Conservation (phyloP, 306 rosid species). For the Quillaja saponaria region DNA sequence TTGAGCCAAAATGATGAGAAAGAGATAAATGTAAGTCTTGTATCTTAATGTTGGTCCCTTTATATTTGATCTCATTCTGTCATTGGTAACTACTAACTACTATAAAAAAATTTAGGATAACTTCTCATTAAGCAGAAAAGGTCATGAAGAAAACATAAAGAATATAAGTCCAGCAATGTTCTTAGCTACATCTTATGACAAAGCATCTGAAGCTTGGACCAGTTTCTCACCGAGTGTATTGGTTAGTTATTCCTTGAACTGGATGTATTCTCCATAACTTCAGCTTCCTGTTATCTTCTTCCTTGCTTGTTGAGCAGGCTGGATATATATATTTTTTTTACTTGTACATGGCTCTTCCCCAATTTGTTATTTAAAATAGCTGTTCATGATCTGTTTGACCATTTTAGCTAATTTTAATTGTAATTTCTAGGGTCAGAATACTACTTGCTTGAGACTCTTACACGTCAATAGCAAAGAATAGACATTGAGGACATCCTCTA, state of each 20-base stretch:
- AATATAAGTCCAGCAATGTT: slow-evolving; percentile 61
- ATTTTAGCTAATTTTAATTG: slow-evolving; percentile 10
- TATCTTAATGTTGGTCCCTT: slow-evolving; percentile 13
- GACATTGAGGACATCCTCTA: slow-evolving; percentile 9
- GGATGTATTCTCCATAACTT: slow-evolving; percentile 16
- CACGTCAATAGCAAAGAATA: neutral
- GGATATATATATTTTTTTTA: too few relatives aligned
- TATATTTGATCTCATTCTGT: too few relatives aligned
- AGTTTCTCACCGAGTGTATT: slow-evolving; percentile 58
- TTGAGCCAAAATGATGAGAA: slow-evolving; percentile 54
- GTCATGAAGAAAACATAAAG: slow-evolving; percentile 49
- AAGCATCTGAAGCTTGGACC: slow-evolving; percentile 90
- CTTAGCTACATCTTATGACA: slow-evolving; percentile 81
- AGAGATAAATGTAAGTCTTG: slow-evolving; percentile 72
- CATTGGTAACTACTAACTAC: too few relatives aligned
- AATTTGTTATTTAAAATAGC: slow-evolving; percentile 19
- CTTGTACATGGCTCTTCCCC: too few relatives aligned
- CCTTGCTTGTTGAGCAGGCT: slow-evolving; percentile 14
- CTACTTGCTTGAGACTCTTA: slow-evolving; percentile 16
- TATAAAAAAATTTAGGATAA: slow-evolving; percentile 79
- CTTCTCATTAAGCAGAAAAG: slow-evolving; percentile 65
- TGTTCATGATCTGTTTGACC: slow-evolving; percentile 8
- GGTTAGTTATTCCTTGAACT: slow-evolving; percentile 47
- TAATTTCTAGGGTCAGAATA: slow-evolving; percentile 10
- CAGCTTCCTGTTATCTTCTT: too few relatives aligned